Base-by-base conservation (phyloP, 2,329 filamentous ascomycete species). In the Aureobasidium sp. region DNA sequence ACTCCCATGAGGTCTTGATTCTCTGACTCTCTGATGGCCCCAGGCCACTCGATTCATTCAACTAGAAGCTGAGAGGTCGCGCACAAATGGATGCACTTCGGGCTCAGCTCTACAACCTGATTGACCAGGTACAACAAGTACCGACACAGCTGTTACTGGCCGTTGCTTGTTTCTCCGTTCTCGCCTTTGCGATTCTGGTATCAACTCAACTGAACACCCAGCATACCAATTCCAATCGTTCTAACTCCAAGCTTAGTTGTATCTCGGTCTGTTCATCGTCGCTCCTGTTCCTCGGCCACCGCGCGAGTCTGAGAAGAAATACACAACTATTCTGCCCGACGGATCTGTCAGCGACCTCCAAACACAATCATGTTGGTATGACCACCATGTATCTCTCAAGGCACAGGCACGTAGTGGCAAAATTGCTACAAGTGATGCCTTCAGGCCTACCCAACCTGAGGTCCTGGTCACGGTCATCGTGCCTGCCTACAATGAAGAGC, bases 401-500 rank as follows among this genome's bases (percentile, higher is more conserved):
- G 69, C 78, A 57, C 68, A 74, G 51, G 76, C 75, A 1, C 70
- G 72, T 50, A 69, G 70, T 52, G 66, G 67, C 39, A 65, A 65
- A 27, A 70, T 71, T 34, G 60, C 70, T 8, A 66, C 70, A 61
- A 68, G 70, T 42, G 79, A 85, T 66, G 74, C 80, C 17, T 81
- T 84, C 67, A 75, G 79, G 48, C 88, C 95, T 61, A 88, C 91
- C 66, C 82, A 87, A 1, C 84, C 91, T 15, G 86, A 92, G 65
- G 76, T 97, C n/a, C 89, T 88, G 72, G 86, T 99, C 79, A 94
- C 89, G 60, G 86, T 97, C 8, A 91, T 99, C 0, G 87, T 99
- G 47, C 94, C 94, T 0, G 94, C 94, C 10, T 99, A 91, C 81
- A 99, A 99, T 68, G 94, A 99, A 72, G 88, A 93, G 72, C 82